phyloP scores from a whole-genome alignment of 2,329 filamentous ascomycete genomes.

The Dothistroma pini region DNA sequence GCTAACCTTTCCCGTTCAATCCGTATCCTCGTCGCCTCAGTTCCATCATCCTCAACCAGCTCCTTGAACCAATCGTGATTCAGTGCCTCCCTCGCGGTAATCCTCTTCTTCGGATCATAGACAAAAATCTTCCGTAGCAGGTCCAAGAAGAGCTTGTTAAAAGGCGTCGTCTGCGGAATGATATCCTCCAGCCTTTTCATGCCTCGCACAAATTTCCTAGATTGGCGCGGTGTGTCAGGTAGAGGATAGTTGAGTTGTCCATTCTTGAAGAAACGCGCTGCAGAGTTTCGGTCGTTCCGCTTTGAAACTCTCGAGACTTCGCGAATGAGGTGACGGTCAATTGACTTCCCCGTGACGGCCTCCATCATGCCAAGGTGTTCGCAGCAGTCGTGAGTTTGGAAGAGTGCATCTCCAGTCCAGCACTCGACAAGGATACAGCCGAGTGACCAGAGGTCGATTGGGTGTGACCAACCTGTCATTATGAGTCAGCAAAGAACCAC shows the following conservation, averaged over 20 bases:
- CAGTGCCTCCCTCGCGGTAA: conserved; percentile 61
- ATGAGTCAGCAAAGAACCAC: background rate
- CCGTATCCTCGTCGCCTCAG: conserved; percentile 58
- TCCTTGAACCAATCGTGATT: conserved; percentile 67
- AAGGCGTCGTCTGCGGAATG: conserved; percentile 54
- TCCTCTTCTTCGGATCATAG: conserved; percentile 62
- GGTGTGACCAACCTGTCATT: conserved; percentile 56
- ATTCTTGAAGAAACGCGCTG: conserved; percentile 32
- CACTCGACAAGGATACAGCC: conserved; percentile 67
- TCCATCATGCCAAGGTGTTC: conserved; percentile 70
- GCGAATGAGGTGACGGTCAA: conserved; percentile 34
- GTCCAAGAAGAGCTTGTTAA: conserved; percentile 62
- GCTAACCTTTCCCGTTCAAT: conserved; percentile 29
- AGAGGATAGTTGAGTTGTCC: conserved; percentile 62
- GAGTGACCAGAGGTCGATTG: conserved; percentile 67
- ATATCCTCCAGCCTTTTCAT: conserved; percentile 62
- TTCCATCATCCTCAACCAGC: conserved; percentile 61
- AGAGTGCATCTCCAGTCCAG: conserved; percentile 64
- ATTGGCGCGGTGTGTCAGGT: conserved; percentile 59
- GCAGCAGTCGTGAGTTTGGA: conserved; percentile 66
- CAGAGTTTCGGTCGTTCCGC: conserved; percentile 30
- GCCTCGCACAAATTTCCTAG: conserved; percentile 63
- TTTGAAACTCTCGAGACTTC: conserved; percentile 31
- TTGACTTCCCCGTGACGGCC: conserved; percentile 32
- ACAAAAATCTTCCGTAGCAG: conserved; percentile 61